Evolutionary conservation across 1,139 yeast genomes (phyloP).

Genomic region (Saccharomyces hybrid): DNA sequence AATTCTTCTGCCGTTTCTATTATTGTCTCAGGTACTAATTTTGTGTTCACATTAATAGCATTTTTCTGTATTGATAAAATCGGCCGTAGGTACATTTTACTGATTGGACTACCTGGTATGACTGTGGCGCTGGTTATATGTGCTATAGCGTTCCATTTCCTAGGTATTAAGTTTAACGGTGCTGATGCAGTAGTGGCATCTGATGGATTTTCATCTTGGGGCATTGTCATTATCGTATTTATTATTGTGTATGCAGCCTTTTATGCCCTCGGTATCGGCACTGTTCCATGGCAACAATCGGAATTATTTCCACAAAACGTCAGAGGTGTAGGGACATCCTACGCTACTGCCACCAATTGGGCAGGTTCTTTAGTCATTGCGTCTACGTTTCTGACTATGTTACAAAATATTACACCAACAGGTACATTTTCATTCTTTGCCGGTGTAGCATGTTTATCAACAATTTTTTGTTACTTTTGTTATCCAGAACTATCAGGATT

Average conservation of each 20-base stretch:
- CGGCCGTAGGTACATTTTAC: constrained; percentile 75
- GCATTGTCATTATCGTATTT: constrained; percentile 71
- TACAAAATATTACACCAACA: constrained; percentile 84
- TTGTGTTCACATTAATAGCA: constrained; percentile 75
- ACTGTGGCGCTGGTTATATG: constrained; percentile 63
- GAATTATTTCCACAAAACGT: constrained; percentile 90
- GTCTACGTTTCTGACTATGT: constrained; percentile 87
- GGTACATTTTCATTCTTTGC: constrained; percentile 92
- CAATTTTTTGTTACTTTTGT: constrained; percentile 66
- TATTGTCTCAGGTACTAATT: constrained; percentile 86
- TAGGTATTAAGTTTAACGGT: constrained; percentile 50
- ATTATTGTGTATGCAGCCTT: constrained; percentile 84
- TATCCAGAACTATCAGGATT: constrained; percentile 90
- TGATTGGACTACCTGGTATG: constrained; percentile 77
- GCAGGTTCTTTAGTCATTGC: constrained; percentile 87
- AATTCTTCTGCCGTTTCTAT: constrained; percentile 90
- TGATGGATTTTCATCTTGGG: constrained; percentile 68
- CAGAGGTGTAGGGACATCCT: constrained; percentile 85
- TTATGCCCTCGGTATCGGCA: constrained; percentile 91
- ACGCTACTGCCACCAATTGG: constrained; percentile 95
- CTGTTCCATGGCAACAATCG: constrained; percentile 97
- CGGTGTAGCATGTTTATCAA: constrained; percentile 63
- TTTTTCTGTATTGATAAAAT: constrained; percentile 74
- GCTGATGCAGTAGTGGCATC: constrained; percentile 36
- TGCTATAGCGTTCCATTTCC: constrained; percentile 82